Percentiles rank a stretch among this genome's conserved stretches.
Evolutionary conservation across 768 basidiomycete species (phyloP).

Genomic region (Serendipita sp.): DNA sequence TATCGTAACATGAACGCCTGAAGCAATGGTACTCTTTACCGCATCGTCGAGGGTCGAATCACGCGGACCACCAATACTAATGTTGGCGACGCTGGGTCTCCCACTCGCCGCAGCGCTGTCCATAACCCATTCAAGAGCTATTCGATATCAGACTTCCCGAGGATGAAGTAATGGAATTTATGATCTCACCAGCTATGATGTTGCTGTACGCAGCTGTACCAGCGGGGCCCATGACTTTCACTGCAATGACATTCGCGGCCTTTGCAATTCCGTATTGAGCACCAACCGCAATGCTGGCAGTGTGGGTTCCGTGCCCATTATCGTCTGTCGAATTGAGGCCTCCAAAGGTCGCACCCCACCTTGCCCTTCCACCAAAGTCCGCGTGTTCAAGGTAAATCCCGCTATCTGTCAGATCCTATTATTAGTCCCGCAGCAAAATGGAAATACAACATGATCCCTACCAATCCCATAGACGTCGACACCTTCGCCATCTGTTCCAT

Average conservation of each 20-base stretch:
- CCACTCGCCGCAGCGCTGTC: constrained; percentile 11
- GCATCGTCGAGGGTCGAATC: constrained; percentile 21
- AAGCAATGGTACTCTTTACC: constrained; percentile 18
- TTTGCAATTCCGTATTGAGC: constrained; percentile 14
- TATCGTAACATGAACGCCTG: constrained; percentile 22
- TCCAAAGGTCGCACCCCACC: constrained; percentile 26
- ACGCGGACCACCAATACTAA: not conserved
- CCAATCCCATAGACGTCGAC: not conserved
- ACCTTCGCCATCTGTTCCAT: not conserved
- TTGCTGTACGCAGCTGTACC: not conserved
- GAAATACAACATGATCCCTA: not conserved
- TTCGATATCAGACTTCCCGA: not conserved
- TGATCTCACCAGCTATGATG: not conserved
- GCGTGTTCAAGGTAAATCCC: constrained; percentile 13
- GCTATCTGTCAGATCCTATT: not conserved
- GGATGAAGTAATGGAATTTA: not conserved
- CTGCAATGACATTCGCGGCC: constrained; percentile 2
- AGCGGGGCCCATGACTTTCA: not conserved
- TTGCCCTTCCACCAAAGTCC: constrained; percentile 29
- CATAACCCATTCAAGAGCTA: constrained; percentile 22
- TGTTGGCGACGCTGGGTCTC: constrained; percentile 5
- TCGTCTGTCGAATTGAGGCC: constrained; percentile 5
- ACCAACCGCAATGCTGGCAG: constrained; percentile 13
- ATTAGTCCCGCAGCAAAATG: not conserved
- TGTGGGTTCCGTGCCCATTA: constrained; percentile 5